Conservation (phyloP, 2,329 filamentous ascomycete species). For the Aureobasidium leucospermi region DNA sequence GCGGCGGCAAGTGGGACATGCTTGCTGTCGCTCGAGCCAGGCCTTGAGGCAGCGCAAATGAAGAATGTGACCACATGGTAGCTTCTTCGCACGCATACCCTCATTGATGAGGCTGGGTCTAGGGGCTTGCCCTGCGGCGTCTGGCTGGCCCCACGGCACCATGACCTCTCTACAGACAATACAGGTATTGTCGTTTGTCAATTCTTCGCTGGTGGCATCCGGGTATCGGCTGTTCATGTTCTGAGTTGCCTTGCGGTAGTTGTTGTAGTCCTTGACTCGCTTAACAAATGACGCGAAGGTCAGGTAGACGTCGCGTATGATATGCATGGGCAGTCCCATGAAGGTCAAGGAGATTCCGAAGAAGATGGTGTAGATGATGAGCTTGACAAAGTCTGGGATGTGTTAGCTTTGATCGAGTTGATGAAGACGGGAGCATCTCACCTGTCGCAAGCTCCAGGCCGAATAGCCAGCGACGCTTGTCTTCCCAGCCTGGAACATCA, state of each 20-base stretch:
- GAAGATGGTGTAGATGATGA: constrained; percentile 82
- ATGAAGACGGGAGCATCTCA: constrained; percentile 28
- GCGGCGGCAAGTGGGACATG: constrained; percentile 87
- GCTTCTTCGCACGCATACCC: constrained; percentile 81
- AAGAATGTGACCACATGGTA: constrained; percentile 91
- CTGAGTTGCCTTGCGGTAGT: constrained; percentile 82
- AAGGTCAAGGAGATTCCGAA: constrained; percentile 90
- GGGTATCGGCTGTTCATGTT: constrained; percentile 90
- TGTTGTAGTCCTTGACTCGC: constrained; percentile 77
- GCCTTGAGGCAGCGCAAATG: constrained; percentile 92
- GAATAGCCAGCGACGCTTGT: constrained; percentile 88
- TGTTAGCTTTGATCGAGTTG: neutral
- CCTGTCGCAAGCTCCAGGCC: constrained; percentile 72
- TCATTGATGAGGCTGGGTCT: constrained; percentile 46
- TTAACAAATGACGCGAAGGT: constrained; percentile 88
- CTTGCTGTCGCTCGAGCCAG: constrained; percentile 95
- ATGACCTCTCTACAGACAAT: constrained; percentile 98
- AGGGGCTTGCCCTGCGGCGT: constrained; percentile 25
- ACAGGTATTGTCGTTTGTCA: constrained; percentile 81
- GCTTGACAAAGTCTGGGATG: constrained; percentile 73
- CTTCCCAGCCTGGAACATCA: constrained; percentile 92
- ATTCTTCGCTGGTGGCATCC: constrained; percentile 81
- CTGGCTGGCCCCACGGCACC: constrained; percentile 63
- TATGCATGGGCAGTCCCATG: constrained; percentile 93
- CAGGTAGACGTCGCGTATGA: constrained; percentile 90